Evolutionary conservation across 2,329 filamentous ascomycete genomes (phyloP), one percentile per base, ranked within the genome.

Genomic region (Colletotrichum viniferum): DNA sequence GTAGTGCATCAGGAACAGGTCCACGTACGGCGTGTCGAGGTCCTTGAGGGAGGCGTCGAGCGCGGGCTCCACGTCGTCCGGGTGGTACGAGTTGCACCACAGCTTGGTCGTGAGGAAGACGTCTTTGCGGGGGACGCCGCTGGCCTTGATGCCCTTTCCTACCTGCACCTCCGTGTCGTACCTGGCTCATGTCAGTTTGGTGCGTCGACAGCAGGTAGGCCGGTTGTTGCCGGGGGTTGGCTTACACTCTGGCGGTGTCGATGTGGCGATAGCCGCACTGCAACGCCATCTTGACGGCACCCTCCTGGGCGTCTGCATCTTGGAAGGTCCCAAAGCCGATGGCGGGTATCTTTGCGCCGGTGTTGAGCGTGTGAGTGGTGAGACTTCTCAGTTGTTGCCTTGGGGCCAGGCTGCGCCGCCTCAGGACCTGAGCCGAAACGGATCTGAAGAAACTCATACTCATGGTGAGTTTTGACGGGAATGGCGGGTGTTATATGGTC

Each of bases 201-300:
- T 21, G 43, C 10, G 43, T 12, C 43, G n/a, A 52, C 9, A n/a
- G 2, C 38, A n/a, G 18, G 3, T n/a, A n/a, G 18, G 43, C 10
- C 0, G 43, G 43, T 13, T 7, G 18, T 7, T 12, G 18, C 5
- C 2, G n/a, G 9, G 10, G 5, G 2, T 52, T 13, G 43, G 4
- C 43, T 52, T 52, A 80, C 52, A 79, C 76, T 12, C 69, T 67
- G 6, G 79, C 78, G 4, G 82, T 84, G 56, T 86, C 84, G 56
- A 87, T 85, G 6, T 82, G 81, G 1, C 85, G 81, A 58, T 81
- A 78, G 1, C 84, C 83, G 4, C 77, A 77, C n/a, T 81, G 78
- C 26, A 85, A 74, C 7, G 80, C 81, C 9, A 65, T 58, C 14
- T 30, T 64, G 3, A 82, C 81, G 10, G 79, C 78, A 7, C 76